A percentile compares a stretch with the other conserved stretches of the same genome.
Conservation (phyloP, 768 basidiomycete species). For the Rhodosporidiobolus sp. region DNA sequence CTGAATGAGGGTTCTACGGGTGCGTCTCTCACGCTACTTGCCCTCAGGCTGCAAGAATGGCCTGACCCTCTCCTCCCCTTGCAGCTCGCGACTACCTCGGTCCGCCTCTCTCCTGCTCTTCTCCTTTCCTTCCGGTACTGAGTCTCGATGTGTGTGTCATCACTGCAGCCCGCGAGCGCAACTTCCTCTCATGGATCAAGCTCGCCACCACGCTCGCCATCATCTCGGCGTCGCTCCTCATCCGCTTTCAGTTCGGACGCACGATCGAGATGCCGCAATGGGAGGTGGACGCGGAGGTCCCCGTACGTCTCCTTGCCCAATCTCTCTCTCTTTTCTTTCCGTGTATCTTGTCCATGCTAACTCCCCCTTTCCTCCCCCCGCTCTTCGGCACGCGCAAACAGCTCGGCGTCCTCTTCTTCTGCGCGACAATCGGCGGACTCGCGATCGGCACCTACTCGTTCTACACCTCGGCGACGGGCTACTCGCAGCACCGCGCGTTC, state of each 20-base stretch:
- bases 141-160: not conserved
- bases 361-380: no score
- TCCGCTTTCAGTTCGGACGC: constrained; percentile 36
- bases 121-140: not conserved
- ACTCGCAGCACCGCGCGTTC: constrained; percentile 16
- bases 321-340: not conserved
- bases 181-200: constrained; percentile 36
- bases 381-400: not conserved
- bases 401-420: constrained; percentile 37
- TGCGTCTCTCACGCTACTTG: not conserved
- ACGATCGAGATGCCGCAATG: not conserved
- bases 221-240: constrained; percentile 25
- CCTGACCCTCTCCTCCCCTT: not conserved
- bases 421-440: constrained; percentile 8
- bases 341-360: not conserved
- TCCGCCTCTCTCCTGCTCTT: not conserved
- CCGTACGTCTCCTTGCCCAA: not conserved
- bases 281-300: constrained; percentile 12
- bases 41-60: no score
- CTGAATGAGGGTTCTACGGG: constrained; percentile 29
- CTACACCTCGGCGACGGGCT: not conserved
- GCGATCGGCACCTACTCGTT: not conserved
- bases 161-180: constrained; percentile 34
- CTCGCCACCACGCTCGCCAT: constrained; percentile 16
- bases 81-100: constrained; percentile 38